These are phyloP conservation scores for Acorus gramineus DNA, from an alignment of 106 monocot species.

Conservation along the genomic window DNA sequence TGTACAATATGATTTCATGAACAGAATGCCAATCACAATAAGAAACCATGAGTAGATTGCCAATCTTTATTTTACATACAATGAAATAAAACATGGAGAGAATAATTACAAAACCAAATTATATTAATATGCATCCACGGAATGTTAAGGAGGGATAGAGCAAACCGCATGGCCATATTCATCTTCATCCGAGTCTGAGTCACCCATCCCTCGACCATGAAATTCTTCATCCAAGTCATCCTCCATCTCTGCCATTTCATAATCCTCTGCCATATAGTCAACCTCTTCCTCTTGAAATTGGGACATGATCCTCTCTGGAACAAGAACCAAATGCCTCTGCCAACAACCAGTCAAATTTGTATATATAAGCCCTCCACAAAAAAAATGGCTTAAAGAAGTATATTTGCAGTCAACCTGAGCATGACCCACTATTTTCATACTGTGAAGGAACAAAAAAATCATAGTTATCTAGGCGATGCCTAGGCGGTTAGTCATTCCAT, in stretches of 20 bases:
- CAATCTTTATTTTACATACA: too few relatives aligned
- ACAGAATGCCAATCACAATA: too few relatives aligned
- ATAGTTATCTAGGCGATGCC: too few relatives aligned
- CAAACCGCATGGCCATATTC: constrained; percentile 39
- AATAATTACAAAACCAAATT: too few relatives aligned
- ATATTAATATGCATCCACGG: too few relatives aligned
- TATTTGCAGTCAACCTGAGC: too few relatives aligned
- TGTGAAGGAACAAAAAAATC: too few relatives aligned
- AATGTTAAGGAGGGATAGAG: neutral
- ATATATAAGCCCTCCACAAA: neutral
- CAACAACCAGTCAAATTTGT: neutral
- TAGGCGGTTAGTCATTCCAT: too few relatives aligned
- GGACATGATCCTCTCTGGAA: constrained; percentile 10
- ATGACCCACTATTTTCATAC: too few relatives aligned
- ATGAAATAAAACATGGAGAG: too few relatives aligned
- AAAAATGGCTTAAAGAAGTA: neutral
- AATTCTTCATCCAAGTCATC: constrained; percentile 70
- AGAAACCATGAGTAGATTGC: too few relatives aligned
- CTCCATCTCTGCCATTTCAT: constrained; percentile 53
- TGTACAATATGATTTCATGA: too few relatives aligned
- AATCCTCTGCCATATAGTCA: constrained; percentile 51
- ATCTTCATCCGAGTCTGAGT: constrained; percentile 56
- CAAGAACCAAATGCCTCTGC: neutral
- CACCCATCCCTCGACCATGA: constrained; percentile 15
- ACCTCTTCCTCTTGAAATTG: constrained; percentile 17